Conservation (phyloP, 192 early-diverging fungal genomes). For the Coemansia sp. region DNA sequence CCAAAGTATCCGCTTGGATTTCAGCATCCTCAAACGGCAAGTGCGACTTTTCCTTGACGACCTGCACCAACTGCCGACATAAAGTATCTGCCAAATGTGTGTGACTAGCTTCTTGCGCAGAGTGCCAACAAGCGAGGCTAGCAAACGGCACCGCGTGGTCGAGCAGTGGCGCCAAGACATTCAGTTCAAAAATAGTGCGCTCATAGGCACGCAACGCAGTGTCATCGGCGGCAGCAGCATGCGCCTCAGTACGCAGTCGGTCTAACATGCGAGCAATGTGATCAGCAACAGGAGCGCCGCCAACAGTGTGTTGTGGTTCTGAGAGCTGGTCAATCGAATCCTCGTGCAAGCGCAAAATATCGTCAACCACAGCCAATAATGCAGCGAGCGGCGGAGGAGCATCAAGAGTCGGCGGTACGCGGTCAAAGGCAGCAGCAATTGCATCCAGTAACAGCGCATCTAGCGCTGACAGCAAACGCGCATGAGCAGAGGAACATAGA, state of each 20-base stretch:
- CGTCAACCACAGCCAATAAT: constrained; percentile 16
- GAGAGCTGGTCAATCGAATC: constrained; percentile 10
- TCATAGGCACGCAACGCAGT: constrained; percentile 23
- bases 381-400: constrained; percentile 20
- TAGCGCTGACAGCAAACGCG: background rate
- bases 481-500: constrained; percentile 9
- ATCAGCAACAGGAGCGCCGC: background rate
- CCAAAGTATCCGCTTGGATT: background rate
- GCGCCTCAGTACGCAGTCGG: constrained; percentile 11
- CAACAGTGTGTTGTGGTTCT: background rate
- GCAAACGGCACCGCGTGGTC: background rate
- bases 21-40: constrained; percentile 24
- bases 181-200: constrained; percentile 35
- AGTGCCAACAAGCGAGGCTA: background rate
- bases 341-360: constrained; percentile 25
- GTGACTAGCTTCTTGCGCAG: background rate
- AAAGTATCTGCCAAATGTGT: constrained; percentile 8
- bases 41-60: constrained; percentile 25
- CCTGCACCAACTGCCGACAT: constrained; percentile 11
- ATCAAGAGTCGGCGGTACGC: constrained; percentile 31
- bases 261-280: constrained; percentile 5
- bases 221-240: background rate
- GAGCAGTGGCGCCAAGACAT: constrained; percentile 18
- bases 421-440: constrained; percentile 17
- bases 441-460: constrained; percentile 12